Evolutionary conservation across 768 basidiomycete species (phyloP), one percentile per base, ranked within the genome.

Genomic region (Paxillus ammoniavirescens): DNA sequence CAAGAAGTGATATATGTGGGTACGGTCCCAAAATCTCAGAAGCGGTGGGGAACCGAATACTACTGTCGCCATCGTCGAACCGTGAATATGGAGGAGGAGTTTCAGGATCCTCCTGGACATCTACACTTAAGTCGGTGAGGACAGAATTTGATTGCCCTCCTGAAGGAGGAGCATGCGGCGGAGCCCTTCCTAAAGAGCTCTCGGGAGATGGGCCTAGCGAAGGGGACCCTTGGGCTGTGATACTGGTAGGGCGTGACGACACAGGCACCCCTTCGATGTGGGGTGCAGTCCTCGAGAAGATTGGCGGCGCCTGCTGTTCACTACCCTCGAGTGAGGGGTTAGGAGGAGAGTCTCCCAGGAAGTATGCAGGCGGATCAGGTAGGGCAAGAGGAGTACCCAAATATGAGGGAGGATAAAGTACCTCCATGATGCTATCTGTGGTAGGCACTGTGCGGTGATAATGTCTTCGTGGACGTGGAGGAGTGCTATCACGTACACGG

Each of bases 1-100:
- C 14, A 4, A 68, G 33, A 30, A 44, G 8, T 18, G 70, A 49
- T 38, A 58, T 15, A 2, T 61, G 55, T 1, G 70, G 68, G 33
- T 69, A 70, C 47, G 70, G 68, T 5, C 70, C 70, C 49, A 69
- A 31, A 0, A 48, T 44, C 42, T 58, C 58, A 12, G 60, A 49
- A 26, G 60, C 66, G 8, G 17, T 6, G n/a, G 60, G 60, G 35
- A 61, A 60, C 23, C 50, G 55, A 7, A 57, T 56, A 9, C 50
- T 62, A 26, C 52, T 56, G 7, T 61, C 63, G 23, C 52, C 56
- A 8, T 61, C 49, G 38, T 71, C 71, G 23, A 68, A 63, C 31
- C 58, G 67, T 0, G 66, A 64, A 54, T 72, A 71, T 23, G 55
- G 36, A 36, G 71, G 71, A 3, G 52, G 56, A 9, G 49, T 38